These are phyloP conservation scores for Populus hybrid DNA, from an alignment of 441 rosid species.

Conservation along the genomic window DNA sequence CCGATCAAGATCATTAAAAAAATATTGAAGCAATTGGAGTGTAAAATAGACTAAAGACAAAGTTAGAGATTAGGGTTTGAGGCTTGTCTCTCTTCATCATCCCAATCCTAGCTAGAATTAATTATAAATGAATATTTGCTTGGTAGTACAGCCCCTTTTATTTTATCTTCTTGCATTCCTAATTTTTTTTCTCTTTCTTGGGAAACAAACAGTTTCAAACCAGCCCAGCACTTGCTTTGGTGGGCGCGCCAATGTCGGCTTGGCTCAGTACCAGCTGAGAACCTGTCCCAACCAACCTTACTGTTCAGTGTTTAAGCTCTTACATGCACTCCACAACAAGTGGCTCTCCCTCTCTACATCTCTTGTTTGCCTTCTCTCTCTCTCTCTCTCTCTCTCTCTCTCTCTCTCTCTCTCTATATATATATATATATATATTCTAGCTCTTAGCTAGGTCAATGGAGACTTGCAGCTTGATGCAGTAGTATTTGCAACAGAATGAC, in stretches of 20 bases:
- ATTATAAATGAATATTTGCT: not conserved
- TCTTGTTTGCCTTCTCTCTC: too few species aligned
- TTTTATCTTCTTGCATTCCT: constrained; percentile 15
- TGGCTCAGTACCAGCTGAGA: constrained; percentile 28
- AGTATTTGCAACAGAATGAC: too few species aligned
- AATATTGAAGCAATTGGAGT: constrained; percentile 4
- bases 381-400: too few species aligned
- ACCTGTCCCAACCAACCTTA: constrained; percentile 31
- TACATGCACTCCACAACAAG: too few species aligned
- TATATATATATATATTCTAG: too few species aligned
- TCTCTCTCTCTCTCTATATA: too few species aligned
- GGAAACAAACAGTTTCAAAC: constrained; percentile 53
- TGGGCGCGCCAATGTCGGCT: constrained; percentile 75
- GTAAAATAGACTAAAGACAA: constrained; percentile 24
- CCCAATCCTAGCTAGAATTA: constrained; percentile 3
- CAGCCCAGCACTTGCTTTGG: constrained; percentile 76
- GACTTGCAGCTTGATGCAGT: not conserved
- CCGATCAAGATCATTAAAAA: too few species aligned
- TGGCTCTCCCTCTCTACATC: too few species aligned
- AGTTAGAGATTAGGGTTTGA: constrained; percentile 41
- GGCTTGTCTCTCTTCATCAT: constrained; percentile 36
- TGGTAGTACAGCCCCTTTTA: constrained; percentile 4
- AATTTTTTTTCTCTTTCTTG: constrained; percentile 28
- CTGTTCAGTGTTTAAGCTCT: constrained; percentile 17
- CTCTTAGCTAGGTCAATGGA: not conserved